These are phyloP conservation scores for Bacidia rubella DNA, from an alignment of 495 filamentous ascomycete genomes.

Conservation along the genomic window DNA sequence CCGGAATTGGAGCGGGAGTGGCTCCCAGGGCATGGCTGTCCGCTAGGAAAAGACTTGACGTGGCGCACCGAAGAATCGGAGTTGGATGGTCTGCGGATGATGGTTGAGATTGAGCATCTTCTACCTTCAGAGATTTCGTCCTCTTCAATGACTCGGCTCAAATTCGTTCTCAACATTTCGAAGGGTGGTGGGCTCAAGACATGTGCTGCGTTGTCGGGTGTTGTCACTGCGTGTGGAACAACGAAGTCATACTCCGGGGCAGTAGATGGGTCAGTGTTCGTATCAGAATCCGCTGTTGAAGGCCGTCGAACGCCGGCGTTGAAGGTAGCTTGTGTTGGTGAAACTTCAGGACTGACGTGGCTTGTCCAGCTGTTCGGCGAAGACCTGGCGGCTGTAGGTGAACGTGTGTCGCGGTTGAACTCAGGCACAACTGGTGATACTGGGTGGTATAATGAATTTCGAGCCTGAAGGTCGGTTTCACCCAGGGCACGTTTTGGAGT, in stretches of 20 bases:
- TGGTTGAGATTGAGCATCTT: constrained; percentile 16
- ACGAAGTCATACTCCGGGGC: constrained; percentile 5
- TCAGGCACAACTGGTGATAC: too few species aligned
- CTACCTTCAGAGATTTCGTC: constrained; percentile 31
- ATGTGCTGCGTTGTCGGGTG: constrained; percentile 34
- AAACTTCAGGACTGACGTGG: neutral
- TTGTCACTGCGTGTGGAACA: constrained; percentile 29
- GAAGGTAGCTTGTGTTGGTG: neutral
- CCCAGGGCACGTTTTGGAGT: too few species aligned
- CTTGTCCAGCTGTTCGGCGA: too few species aligned
- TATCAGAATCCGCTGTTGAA: neutral
- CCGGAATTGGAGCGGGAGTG: constrained; percentile 12
- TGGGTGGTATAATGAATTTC: too few species aligned
- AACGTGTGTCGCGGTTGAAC: too few species aligned
- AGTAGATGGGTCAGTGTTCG: constrained; percentile 6
- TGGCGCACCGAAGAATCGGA: constrained; percentile 9
- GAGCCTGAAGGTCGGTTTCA: too few species aligned
- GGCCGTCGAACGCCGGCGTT: constrained; percentile 1
- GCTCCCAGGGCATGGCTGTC: constrained; percentile 14
- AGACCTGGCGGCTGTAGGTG: too few species aligned
- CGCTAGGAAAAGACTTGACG: constrained; percentile 14
- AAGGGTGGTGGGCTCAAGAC: constrained; percentile 33
- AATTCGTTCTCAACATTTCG: constrained; percentile 29
- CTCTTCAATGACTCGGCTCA: constrained; percentile 66
- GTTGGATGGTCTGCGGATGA: neutral